Evolutionary conservation across 495 filamentous ascomycete genomes (phyloP), one percentile per base, ranked within the genome.

Genomic region (Lindgomyces ingoldianus): DNA sequence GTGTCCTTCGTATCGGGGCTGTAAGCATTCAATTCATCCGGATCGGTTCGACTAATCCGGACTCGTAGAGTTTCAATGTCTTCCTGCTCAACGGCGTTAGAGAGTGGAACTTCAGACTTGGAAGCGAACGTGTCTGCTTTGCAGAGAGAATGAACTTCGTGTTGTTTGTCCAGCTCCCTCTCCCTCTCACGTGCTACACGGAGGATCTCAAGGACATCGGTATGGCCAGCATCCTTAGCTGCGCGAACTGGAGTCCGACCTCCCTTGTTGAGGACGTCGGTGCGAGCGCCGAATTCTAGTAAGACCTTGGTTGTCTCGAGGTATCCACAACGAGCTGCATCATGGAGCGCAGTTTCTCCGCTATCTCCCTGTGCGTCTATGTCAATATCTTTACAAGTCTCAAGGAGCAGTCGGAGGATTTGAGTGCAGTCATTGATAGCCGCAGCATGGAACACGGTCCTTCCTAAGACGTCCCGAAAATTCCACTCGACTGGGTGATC

Each of bases 271-370:
- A 18, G n/a, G 24, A 65, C 49, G 18, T 57, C 54, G 29, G 62
- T 65, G n/a, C 53, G 62, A 42, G 62, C 62, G 19, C 62, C 62
- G 21, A 51, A 65, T 19, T 65, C 54, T 19, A 65, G 62, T 30
- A 65, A 49, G 1, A 58, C 62, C 18, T 54, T 50, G 0, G 29
- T 29, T 11, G 62, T 65, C 14, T 41, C 54, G 11, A 58, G 6
- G 29, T 27, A 65, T 14, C 47, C 46, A 6, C 41, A 27, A 6
- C 62, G 53, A 0, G 47, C 46, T n/a, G 62, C 26, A 41, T 65
- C 62, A 26, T 65, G 62, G 16, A 65, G 46, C 1, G 62, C 53
- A 8, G 62, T 65, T 45, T 65, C 62, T 26, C 62, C 62, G n/a
- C 30, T 27, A 30, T 50, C 25, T 25, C 62, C 62, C 50, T 59